A percentile compares a stretch with the other conserved stretches of the same genome.
Evolutionary conservation across 352 stramenopile genomes (phyloP).

Genomic region (Nothophytophthora sp.): DNA sequence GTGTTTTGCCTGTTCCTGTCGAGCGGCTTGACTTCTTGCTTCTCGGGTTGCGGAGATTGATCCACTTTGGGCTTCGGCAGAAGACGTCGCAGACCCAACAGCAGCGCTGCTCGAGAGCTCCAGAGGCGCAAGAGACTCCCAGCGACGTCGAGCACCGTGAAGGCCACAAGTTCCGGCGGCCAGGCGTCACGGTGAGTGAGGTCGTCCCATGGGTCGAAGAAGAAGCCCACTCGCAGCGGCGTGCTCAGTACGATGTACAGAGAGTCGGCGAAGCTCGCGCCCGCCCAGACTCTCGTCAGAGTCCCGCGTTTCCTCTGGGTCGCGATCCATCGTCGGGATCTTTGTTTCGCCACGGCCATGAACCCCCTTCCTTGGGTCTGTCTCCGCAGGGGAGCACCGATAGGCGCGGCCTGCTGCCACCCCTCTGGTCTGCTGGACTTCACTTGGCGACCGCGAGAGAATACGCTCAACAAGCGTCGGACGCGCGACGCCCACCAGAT

Average conservation of each 20-base stretch:
- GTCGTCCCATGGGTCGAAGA: conserved; percentile 38
- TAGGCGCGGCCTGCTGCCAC: neutral
- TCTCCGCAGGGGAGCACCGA: neutral
- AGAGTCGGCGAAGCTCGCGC: conserved; percentile 34
- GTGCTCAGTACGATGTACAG: conserved; percentile 40
- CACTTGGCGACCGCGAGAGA: conserved; percentile 12
- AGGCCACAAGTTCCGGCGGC: conserved; percentile 21
- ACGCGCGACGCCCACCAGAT: conserved; percentile 13
- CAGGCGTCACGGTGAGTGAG: conserved; percentile 10
- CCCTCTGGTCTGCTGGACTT: conserved; percentile 1
- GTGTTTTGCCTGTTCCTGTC: conserved; percentile 8
- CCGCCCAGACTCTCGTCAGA: conserved; percentile 10
- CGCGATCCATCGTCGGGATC: conserved; percentile 12
- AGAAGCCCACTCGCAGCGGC: conserved; percentile 42
- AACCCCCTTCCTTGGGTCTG: conserved; percentile 3
- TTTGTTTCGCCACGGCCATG: conserved; percentile 12
- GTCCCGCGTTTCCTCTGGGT: conserved; percentile 15
- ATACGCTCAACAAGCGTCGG: conserved; percentile 9
- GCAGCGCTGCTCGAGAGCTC: conserved; percentile 19
- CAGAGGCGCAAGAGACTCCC: conserved; percentile 29
- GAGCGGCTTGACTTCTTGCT: neutral
- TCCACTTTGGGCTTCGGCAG: conserved; percentile 8
- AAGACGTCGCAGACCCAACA: conserved; percentile 3
- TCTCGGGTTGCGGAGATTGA: conserved; percentile 1
- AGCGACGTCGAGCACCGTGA: conserved; percentile 30